Conservation (phyloP, 73 alveolate genomes). For the Paramecium sonneborni region DNA sequence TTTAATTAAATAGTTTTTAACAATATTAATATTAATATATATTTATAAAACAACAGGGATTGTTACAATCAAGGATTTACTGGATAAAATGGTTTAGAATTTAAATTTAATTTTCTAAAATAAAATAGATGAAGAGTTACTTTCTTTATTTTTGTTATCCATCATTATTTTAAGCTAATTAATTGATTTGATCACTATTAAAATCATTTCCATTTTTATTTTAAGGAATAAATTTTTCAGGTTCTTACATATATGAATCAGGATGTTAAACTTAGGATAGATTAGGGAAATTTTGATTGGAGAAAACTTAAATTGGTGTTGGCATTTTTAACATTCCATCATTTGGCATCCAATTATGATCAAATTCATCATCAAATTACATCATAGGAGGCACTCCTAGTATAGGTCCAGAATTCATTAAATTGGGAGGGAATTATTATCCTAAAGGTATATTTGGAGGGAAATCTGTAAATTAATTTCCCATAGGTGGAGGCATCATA, state of each 20-base stretch:
- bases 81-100: slow-evolving; percentile 32
- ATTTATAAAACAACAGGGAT: not conserved
- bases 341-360: not conserved
- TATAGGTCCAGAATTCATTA: not conserved
- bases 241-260: not conserved
- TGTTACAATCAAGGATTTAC: not conserved
- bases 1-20: not conserved
- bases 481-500: not conserved
- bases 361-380: not conserved
- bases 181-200: not conserved
- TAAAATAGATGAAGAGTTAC: not conserved
- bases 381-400: slow-evolving; percentile 21
- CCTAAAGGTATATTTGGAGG: not conserved
- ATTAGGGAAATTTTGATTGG: not conserved
- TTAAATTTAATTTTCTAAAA: not conserved
- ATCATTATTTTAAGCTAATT: not conserved
- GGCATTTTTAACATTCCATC: slow-evolving; percentile 15
- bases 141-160: not conserved
- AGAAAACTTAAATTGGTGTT: not conserved
- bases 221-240: not conserved
- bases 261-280: slow-evolving; percentile 1
- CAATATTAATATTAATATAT: not conserved
- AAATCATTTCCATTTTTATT: not conserved
- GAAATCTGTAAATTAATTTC: not conserved
- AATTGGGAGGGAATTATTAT: not conserved